Conservation (phyloP, 192 early-diverging fungal species). For the Gonapodya prolifera region DNA sequence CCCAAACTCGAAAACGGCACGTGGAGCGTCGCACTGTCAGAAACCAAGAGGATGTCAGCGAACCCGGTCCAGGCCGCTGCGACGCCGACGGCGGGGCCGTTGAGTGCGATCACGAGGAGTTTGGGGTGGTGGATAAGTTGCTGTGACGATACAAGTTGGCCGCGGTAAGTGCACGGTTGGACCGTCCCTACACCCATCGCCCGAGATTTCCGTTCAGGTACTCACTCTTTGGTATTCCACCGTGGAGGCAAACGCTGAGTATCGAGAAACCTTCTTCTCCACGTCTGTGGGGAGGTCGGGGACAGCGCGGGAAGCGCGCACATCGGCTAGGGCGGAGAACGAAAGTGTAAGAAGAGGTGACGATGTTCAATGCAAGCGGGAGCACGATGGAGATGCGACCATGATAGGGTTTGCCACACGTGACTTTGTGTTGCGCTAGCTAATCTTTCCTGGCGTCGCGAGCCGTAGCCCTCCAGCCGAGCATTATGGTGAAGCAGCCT, state of each 20-base stretch:
- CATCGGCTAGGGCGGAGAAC: neutral
- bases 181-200: no score
- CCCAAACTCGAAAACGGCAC: constrained; percentile 16
- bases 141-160: neutral
- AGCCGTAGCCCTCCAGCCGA: no score
- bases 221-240: neutral
- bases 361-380: no score
- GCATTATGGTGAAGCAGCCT: no score
- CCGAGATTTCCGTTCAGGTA: no score
- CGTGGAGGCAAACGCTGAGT: neutral
- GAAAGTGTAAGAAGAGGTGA: no score
- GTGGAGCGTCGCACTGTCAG: constrained; percentile 14
- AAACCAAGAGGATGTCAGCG: constrained; percentile 19
- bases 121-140: neutral
- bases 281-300: neutral
- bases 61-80: constrained; percentile 1
- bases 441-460: no score
- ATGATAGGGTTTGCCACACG: no score
- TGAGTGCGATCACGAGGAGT: constrained; percentile 2
- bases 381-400: no score
- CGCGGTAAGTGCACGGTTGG: neutral
- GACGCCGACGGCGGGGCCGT: neutral
- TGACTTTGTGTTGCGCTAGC: no score
- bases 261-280: neutral
- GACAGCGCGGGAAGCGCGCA: neutral